Evolutionary conservation across 192 early-diverging fungal species (phyloP).

Genomic region (Podila epigama): DNA sequence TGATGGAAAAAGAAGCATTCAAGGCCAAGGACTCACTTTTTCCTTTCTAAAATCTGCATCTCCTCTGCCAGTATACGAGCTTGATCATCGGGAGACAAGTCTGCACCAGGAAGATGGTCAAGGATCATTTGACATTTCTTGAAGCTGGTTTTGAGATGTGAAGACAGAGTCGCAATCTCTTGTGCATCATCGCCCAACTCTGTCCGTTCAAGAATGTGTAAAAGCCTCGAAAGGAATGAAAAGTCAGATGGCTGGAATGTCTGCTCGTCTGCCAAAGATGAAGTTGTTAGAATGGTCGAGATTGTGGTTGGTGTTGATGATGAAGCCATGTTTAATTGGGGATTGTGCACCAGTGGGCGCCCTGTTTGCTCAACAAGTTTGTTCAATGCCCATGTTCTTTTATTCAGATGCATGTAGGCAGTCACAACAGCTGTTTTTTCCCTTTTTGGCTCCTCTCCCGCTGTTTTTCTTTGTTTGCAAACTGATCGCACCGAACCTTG

Average conservation of each 20-base stretch:
- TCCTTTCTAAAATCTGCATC: slow-evolving; percentile 21
- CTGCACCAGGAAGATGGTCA: slow-evolving; percentile 51
- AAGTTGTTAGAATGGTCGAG: background rate
- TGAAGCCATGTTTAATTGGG: background rate
- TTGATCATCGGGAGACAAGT: slow-evolving; percentile 48
- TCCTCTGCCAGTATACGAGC: slow-evolving; percentile 32
- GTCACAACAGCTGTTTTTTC: no score
- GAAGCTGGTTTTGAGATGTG: slow-evolving; percentile 45
- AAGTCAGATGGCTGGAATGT: slow-evolving; percentile 47
- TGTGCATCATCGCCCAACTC: slow-evolving; percentile 42
- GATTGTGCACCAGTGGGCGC: no score
- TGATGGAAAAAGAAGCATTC: background rate
- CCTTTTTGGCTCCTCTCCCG: no score
- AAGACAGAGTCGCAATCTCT: slow-evolving; percentile 34
- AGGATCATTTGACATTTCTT: slow-evolving; percentile 49
- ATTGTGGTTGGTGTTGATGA: slow-evolving; percentile 3
- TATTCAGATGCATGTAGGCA: no score
- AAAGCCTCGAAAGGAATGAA: slow-evolving; percentile 47
- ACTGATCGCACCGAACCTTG: no score
- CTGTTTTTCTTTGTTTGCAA: no score
- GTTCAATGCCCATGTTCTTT: no score
- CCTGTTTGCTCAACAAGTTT: no score
- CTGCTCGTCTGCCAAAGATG: slow-evolving; percentile 12
- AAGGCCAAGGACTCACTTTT: slow-evolving; percentile 27
- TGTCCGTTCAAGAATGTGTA: slow-evolving; percentile 29